Base-by-base conservation (phyloP, 2,329 filamentous ascomycete species). In the Aspergillus quadricinctus region DNA sequence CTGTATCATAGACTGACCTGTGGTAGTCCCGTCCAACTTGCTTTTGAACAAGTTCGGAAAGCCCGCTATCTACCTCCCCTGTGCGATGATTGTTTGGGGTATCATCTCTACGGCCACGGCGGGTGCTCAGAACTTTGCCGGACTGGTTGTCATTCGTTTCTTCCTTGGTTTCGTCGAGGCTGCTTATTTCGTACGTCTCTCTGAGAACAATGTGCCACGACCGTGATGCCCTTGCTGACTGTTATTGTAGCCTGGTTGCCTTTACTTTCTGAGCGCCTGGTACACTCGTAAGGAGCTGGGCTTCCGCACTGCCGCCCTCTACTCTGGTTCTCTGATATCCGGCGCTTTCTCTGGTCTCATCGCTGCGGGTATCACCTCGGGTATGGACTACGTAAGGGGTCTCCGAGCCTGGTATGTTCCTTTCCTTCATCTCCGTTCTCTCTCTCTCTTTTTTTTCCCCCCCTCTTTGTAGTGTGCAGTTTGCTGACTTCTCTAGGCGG, bases 341-440 rank as follows among this genome's bases (percentile, higher is more conserved):
- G 87, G 87, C 4, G 88, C 88, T 1, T 90, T 91, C 65, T 88
- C 86, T 0, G 88, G 86, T 2, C 71, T 87, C 8, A 82, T 87
- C 40, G 80, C 83, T 1, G 83, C 83, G 0, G 85, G 87, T 6
- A 88, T 92, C 54, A 85, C 83, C 0, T 75, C 77, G n/a, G 83
- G 86, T 50, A 81, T 92, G 77, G 79, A 88, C 57, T 79, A 82
- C 1, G 60, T 60, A 28, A 57, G 54, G 7, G 86, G 86, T 0
- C 73, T 86, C 2, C 72, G 77, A 2, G 84, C 85, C 3, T 90
- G 81, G 87, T 72, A 66, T 62, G 72, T 64, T 21, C 10, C 49
- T 27, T 6, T 9, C 19, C 29, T 25, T 43, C 23, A 2, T 23
- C 23, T 23, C 23, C 23, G 23, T 3, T 23, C 23, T 23, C 23